phyloP scores from a whole-genome alignment of 73 alveolate genomes.

The Effrenium voratum region DNA sequence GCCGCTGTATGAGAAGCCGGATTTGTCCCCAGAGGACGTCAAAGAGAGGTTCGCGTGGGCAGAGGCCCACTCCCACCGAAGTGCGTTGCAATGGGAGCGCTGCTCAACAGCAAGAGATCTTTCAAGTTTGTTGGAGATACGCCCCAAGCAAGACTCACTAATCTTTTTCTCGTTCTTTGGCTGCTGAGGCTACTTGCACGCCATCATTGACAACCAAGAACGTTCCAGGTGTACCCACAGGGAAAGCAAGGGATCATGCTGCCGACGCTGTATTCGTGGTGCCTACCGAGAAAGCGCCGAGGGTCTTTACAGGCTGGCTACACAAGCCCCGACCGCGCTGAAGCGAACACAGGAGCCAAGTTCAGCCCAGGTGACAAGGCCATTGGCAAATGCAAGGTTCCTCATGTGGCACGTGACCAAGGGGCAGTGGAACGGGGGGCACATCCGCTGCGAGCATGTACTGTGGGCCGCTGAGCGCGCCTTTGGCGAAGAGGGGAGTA shows the following conservation, averaged over 20 bases:
- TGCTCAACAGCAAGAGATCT: neutral
- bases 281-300: neutral
- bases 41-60: slow-evolving; percentile 20
- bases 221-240: slow-evolving; percentile 30
- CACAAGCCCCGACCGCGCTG: slow-evolving; percentile 5
- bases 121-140: no score
- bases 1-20: slow-evolving; percentile 12
- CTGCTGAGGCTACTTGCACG: slow-evolving; percentile 1
- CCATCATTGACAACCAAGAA: slow-evolving; percentile 10
- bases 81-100: neutral
- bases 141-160: no score
- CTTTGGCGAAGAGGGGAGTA: neutral
- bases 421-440: neutral
- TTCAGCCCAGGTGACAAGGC: neutral
- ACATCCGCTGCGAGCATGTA: neutral
- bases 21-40: slow-evolving; percentile 22
- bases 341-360: slow-evolving; percentile 22
- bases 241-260: neutral
- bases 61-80: neutral
- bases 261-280: neutral
- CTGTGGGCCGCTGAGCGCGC: neutral
- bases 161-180: neutral
- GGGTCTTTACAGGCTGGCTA: neutral
- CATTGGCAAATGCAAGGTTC: slow-evolving; percentile 31
- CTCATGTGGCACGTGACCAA: slow-evolving; percentile 16